Evolutionary conservation across 2,329 filamentous ascomycete species (phyloP).

Genomic region (Claviceps arundinis): DNA sequence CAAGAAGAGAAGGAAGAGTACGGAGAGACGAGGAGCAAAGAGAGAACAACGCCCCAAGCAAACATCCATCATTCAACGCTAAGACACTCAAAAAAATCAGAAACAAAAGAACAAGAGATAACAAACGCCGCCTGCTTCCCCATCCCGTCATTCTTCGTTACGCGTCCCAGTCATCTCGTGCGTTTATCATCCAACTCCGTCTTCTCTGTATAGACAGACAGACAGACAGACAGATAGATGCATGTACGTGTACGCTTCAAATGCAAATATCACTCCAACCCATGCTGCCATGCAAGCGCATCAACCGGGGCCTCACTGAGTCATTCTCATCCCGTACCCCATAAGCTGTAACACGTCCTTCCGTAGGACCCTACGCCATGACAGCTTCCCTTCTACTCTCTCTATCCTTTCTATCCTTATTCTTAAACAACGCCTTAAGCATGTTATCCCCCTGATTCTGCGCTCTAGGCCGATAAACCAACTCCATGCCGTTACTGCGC

Average conservation of each 20-base stretch:
- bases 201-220: too few relatives aligned
- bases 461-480: slow-evolving; percentile 33
- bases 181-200: neutral
- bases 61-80: too few relatives aligned
- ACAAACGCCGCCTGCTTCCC: neutral
- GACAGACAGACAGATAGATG: neutral
- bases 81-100: neutral
- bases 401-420: slow-evolving; percentile 35
- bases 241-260: neutral
- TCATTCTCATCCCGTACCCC: neutral
- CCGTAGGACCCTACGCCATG: slow-evolving; percentile 11
- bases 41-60: neutral
- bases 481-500: slow-evolving; percentile 21
- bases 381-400: slow-evolving; percentile 21
- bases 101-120: neutral
- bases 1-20: neutral
- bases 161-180: neutral
- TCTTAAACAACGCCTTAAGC: slow-evolving; percentile 46
- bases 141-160: neutral
- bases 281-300: neutral
- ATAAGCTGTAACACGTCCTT: neutral
- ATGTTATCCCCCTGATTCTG: slow-evolving; percentile 35
- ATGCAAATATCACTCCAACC: neutral
- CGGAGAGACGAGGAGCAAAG: neutral
- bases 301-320: neutral